Evolutionary conservation across 768 basidiomycete species (phyloP).

Genomic region (Calocybe indica): DNA sequence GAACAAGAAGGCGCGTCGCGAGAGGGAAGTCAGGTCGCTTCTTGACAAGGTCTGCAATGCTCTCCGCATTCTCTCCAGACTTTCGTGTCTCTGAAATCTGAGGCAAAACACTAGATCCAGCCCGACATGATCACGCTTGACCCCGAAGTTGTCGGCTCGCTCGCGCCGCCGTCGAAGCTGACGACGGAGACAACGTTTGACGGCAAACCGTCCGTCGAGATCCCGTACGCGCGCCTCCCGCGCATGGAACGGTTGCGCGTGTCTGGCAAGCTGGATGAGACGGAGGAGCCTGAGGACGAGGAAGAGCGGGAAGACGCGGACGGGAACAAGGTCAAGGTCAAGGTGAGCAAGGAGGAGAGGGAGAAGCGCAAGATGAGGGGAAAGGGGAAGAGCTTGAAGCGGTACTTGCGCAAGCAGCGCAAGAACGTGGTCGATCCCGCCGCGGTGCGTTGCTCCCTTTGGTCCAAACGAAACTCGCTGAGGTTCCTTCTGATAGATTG

Average conservation of each 20-base stretch:
- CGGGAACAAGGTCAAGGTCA: conserved; percentile 6
- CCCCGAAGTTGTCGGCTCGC: conserved; percentile 66
- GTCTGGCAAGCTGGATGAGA: conserved; percentile 69
- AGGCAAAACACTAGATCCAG: conserved; percentile 52
- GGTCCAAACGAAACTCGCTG: not conserved
- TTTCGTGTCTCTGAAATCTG: not conserved
- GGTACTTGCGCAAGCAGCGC: conserved; percentile 85
- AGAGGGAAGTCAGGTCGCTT: conserved; percentile 85
- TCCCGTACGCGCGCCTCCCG: conserved; percentile 68
- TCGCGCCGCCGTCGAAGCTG: conserved; percentile 56
- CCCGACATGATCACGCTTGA: conserved; percentile 89
- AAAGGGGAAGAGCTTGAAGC: conserved; percentile 79
- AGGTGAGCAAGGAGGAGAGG: conserved; percentile 52
- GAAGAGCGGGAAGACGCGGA: conserved; percentile 35
- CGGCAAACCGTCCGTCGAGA: conserved; percentile 34
- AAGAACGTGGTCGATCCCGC: conserved; percentile 92
- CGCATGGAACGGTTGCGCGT: conserved; percentile 74
- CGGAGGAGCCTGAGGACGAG: conserved; percentile 38
- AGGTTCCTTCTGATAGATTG: conserved; percentile 30
- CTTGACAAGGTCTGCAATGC: conserved; percentile 71
- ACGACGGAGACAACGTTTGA: conserved; percentile 40
- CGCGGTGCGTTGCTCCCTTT: conserved; percentile 23
- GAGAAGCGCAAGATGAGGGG: conserved; percentile 84
- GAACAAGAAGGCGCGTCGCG: conserved; percentile 69
- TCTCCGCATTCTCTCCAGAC: not conserved